A percentile compares a stretch with the other conserved stretches of the same genome.
Conservation (phyloP, 495 filamentous ascomycete genomes). For the Aspergillus conjunctus region DNA sequence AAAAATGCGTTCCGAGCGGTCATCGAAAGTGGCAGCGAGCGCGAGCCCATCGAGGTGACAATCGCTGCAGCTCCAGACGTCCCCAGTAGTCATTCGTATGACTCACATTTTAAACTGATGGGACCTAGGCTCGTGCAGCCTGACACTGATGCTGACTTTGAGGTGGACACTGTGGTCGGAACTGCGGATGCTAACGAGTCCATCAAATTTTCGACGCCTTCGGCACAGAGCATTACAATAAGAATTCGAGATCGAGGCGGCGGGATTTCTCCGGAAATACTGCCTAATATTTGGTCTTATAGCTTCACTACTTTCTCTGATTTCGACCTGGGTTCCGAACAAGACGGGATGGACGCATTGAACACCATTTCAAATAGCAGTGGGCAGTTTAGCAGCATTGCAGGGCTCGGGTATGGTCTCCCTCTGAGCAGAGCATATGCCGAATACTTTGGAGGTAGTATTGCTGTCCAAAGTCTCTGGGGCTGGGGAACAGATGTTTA, state of each 20-base stretch:
- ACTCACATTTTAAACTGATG: not conserved
- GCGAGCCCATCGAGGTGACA: slow-evolving; percentile 84
- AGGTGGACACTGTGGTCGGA: slow-evolving; percentile 35
- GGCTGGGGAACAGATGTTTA: slow-evolving; percentile 93
- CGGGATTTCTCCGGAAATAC: slow-evolving; percentile 78
- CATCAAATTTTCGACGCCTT: slow-evolving; percentile 46
- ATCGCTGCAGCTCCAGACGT: slow-evolving; percentile 82
- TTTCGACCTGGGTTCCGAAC: slow-evolving; percentile 46
- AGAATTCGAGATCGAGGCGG: slow-evolving; percentile 94
- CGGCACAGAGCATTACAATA: slow-evolving; percentile 87
- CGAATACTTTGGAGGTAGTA: slow-evolving; percentile 97
- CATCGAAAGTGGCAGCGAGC: slow-evolving; percentile 76
- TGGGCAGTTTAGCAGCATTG: slow-evolving; percentile 73
- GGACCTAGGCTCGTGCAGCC: slow-evolving; percentile 19
- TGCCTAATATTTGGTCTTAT: slow-evolving; percentile 92
- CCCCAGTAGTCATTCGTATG: slow-evolving; percentile 27
- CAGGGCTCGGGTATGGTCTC: slow-evolving; percentile 89
- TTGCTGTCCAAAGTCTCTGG: slow-evolving; percentile 88
- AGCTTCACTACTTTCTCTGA: slow-evolving; percentile 93
- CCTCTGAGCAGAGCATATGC: slow-evolving; percentile 93
- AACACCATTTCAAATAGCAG: slow-evolving; percentile 70
- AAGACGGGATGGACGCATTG: slow-evolving; percentile 63
- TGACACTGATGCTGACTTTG: slow-evolving; percentile 36
- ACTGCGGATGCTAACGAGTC: slow-evolving; percentile 39
- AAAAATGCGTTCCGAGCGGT: slow-evolving; percentile 97